Percentiles rank a stretch among this genome's conserved stretches.
Conservation (phyloP, 495 filamentous ascomycete genomes). For the Amorphotheca resinae region DNA sequence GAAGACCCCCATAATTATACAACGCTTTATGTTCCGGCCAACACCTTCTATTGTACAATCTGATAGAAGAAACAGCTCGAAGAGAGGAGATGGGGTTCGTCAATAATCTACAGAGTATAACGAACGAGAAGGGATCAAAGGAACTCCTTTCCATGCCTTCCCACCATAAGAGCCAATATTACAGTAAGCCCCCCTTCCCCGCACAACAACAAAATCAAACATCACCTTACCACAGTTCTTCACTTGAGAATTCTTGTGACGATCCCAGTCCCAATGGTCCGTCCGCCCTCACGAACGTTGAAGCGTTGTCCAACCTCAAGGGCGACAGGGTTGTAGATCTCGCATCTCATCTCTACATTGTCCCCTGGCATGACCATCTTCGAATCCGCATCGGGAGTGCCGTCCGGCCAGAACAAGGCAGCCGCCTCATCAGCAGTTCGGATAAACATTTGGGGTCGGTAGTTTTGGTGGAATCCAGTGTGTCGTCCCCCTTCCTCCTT, state of each 20-base stretch:
- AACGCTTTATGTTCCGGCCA: no score
- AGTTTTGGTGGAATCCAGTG: slow-evolving; percentile 86
- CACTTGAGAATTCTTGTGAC: slow-evolving; percentile 74
- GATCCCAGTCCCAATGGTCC: slow-evolving; percentile 85
- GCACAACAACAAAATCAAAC: slow-evolving; percentile 3
- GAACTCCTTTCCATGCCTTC: slow-evolving; percentile 20
- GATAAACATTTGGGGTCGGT: slow-evolving; percentile 89
- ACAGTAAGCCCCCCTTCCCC: slow-evolving; percentile 7
- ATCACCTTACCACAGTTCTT: slow-evolving; percentile 7
- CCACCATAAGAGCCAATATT: slow-evolving; percentile 15
- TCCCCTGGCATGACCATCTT: slow-evolving; percentile 93
- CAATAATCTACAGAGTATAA: slow-evolving; percentile 18
- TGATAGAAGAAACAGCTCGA: slow-evolving; percentile 17
- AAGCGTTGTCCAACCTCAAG: slow-evolving; percentile 83
- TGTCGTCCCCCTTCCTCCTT: slow-evolving; percentile 97
- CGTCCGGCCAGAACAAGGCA: slow-evolving; percentile 71
- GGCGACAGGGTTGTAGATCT: slow-evolving; percentile 68
- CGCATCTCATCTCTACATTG: slow-evolving; percentile 91
- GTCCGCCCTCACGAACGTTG: slow-evolving; percentile 92
- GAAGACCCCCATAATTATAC: no score
- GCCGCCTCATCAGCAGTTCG: slow-evolving; percentile 88
- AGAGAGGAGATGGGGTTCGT: slow-evolving; percentile 13
- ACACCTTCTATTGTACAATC: slow-evolving; percentile 15
- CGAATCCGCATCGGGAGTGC: slow-evolving; percentile 44
- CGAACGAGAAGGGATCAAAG: slow-evolving; percentile 10